These are phyloP conservation scores for Dioscorea dumetorum DNA, from an alignment of 106 monocot genomes.

Conservation along the genomic window DNA sequence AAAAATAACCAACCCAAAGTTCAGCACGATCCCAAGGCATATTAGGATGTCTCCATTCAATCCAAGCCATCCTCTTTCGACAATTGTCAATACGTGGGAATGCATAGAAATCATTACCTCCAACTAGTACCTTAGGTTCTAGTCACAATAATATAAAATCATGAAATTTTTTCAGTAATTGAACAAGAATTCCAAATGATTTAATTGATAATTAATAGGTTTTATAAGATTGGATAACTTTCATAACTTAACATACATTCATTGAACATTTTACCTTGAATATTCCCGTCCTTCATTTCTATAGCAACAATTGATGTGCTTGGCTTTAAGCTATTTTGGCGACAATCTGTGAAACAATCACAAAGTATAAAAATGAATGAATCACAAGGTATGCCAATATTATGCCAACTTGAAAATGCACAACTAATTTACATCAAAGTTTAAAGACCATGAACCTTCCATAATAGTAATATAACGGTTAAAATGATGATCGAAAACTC, in stretches of 20 bases:
- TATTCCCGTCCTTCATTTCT: slow-evolving; percentile 20
- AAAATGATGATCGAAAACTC: slow-evolving; percentile 61
- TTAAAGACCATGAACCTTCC: slow-evolving; percentile 47
- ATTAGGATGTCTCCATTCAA: slow-evolving; percentile 93
- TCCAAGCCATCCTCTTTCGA: slow-evolving; percentile 80
- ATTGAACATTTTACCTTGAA: slow-evolving; percentile 42
- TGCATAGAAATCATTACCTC: slow-evolving; percentile 92
- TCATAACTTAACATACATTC: neutral
- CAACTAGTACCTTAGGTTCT: slow-evolving; percentile 72
- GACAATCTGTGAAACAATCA: slow-evolving; percentile 45
- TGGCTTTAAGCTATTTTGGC: slow-evolving; percentile 61
- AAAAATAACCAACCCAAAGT: slow-evolving; percentile 95
- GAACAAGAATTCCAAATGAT: no score
- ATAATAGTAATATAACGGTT: slow-evolving; percentile 76
- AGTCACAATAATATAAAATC: slow-evolving; percentile 3
- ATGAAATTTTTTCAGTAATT: slow-evolving; percentile 4
- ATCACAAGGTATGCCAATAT: neutral
- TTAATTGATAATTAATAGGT: neutral
- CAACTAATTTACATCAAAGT: no score
- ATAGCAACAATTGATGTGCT: slow-evolving; percentile 56
- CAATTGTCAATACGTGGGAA: slow-evolving; percentile 69
- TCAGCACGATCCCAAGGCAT: slow-evolving; percentile 96
- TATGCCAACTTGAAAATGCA: no score
- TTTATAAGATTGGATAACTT: neutral
- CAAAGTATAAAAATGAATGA: neutral